Evolutionary conservation across 164 flowering plant species (phyloP), one percentile per base, ranked within the genome.

Genomic region (Santalum album): DNA sequence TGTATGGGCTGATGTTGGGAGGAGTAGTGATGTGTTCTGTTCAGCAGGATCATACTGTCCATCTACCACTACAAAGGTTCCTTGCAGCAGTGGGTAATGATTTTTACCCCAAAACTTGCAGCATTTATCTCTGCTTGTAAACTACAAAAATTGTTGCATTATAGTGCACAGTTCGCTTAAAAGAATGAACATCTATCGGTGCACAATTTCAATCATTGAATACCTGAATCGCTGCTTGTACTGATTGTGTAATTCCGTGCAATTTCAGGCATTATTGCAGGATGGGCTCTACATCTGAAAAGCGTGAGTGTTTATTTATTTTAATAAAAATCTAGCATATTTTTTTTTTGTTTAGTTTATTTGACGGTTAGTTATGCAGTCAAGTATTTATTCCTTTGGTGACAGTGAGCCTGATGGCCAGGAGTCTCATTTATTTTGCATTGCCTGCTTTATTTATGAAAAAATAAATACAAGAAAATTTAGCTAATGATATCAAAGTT

Each of bases 61-160:
- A 23, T n/a, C 50, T 46, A 46, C 50, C 50, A 46, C 50, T 46
- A 46, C 10, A 46, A 46, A 46, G 50, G 25, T 46, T 46, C 25
- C 50, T n/a, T 46, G 50, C 25, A 46, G 25, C 9, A 46, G 23
- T 10, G 50, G 50, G 50, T 46, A 46, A 11, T 38, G 16, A 9
- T 9, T 46, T 46, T 46, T 46, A 9, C 18, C 25, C 25, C 23
- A 46, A 46, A n/a, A 46, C 22, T 23, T 20, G 25, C 25, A 46
- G 25, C 4, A 11, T 9, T 23, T 46, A 19, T 20, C 25, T 15
- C 4, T 46, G 50, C 18, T 20, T 20, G 11, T 19, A 6, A 46
- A 20, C 16, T 46, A n/a, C 14, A 15, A 11, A n/a, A n/a, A 9
- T 46, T n/a, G 50, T 7, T 20, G 10, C 50, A 46, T 7, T 3